A percentile compares a stretch with the other conserved stretches of the same genome.
Evolutionary conservation across 1,284 basidiomycete genomes (phyloP).

Genomic region (Phlebopus sp.): DNA sequence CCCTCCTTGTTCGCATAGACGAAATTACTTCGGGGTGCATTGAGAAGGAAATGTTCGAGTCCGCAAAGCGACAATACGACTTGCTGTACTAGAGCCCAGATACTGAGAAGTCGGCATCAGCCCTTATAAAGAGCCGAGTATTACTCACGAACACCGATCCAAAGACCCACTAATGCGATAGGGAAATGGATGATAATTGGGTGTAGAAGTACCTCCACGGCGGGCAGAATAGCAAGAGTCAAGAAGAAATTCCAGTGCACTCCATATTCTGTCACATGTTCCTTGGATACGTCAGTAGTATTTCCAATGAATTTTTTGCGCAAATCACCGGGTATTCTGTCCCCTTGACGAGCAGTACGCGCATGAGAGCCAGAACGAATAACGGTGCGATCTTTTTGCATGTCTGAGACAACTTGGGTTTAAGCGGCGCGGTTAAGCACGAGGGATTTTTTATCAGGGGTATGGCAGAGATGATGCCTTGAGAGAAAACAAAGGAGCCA

Average conservation of each 20-base stretch:
- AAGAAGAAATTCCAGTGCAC: constrained; percentile 99
- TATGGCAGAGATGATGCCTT: constrained; percentile 85
- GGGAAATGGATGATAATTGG: constrained; percentile 58
- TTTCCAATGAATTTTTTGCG: background rate
- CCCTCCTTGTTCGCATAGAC: constrained; percentile 93
- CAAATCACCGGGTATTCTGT: constrained; percentile 86
- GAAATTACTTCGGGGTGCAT: constrained; percentile 58
- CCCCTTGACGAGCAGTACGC: constrained; percentile 88
- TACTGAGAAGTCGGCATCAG: background rate
- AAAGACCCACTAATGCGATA: constrained; percentile 63
- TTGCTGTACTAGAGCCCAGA: constrained; percentile 60
- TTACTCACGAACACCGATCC: constrained; percentile 60
- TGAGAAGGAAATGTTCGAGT: constrained; percentile 64
- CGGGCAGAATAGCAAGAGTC: constrained; percentile 81
- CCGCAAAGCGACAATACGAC: constrained; percentile 52
- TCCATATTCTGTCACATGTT: constrained; percentile 96
- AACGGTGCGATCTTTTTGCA: constrained; percentile 67
- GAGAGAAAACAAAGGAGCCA: constrained; percentile 93
- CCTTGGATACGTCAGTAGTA: constrained; percentile 46
- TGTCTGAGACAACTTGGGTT: constrained; percentile 50
- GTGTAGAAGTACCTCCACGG: constrained; percentile 70
- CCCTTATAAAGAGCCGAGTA: background rate
- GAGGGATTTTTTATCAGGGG: constrained; percentile 64
- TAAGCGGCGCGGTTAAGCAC: constrained; percentile 47
- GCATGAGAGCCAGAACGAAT: constrained; percentile 69